Evolutionary conservation across 257 asterid species (phyloP).

Genomic region (Primulina huaijiensis): DNA sequence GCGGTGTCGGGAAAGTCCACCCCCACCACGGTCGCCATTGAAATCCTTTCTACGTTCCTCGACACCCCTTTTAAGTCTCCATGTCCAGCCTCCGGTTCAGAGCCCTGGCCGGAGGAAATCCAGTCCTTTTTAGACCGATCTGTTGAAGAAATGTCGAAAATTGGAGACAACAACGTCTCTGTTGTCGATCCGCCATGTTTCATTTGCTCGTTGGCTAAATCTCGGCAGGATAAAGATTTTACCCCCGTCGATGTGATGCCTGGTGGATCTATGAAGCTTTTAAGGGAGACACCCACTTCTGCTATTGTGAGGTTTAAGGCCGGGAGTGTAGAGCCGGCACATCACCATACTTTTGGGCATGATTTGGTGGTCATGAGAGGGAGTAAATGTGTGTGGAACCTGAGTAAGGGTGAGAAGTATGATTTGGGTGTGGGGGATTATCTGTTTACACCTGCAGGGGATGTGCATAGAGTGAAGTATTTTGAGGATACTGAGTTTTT

Average conservation of each 20-base stretch:
- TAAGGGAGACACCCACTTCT: constrained; percentile 79
- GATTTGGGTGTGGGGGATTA: constrained; percentile 71
- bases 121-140: constrained; percentile 57
- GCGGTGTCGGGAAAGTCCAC: constrained; percentile 78
- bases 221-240: constrained; percentile 49
- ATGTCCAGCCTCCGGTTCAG: constrained; percentile 81
- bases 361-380: constrained; percentile 77
- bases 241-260: constrained; percentile 63
- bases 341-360: constrained; percentile 84
- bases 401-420: constrained; percentile 60
- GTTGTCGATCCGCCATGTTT: constrained; percentile 44
- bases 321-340: constrained; percentile 90
- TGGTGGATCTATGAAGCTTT: constrained; percentile 70
- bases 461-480: constrained; percentile 78
- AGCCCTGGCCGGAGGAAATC: constrained; percentile 77
- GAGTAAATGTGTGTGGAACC: constrained; percentile 74
- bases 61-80: constrained; percentile 71
- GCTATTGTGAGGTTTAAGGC: constrained; percentile 76
- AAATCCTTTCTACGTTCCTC: constrained; percentile 58
- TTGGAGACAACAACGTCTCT: constrained; percentile 27
- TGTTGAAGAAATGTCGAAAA: constrained; percentile 49
- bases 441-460: constrained; percentile 78
- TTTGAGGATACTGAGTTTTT: constrained; percentile 82
- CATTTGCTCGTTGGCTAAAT: constrained; percentile 56
- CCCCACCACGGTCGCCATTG: constrained; percentile 43